These are phyloP conservation scores for Sporobolomyces pararoseus DNA, from an alignment of 768 basidiomycete species.

Conservation along the genomic window DNA sequence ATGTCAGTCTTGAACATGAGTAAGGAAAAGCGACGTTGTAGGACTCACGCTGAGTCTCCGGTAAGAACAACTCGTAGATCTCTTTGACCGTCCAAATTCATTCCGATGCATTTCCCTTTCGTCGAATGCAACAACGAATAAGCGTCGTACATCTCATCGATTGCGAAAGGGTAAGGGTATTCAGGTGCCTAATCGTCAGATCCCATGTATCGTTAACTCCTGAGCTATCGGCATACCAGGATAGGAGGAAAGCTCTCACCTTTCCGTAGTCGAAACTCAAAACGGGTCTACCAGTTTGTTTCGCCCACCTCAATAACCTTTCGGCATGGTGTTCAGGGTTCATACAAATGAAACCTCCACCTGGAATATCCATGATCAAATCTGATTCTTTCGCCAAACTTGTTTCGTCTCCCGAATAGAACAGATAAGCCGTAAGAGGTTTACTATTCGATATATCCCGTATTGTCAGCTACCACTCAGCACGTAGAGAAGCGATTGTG, in stretches of 20 bases:
- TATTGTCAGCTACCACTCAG: neutral
- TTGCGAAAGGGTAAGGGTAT: slow-evolving; percentile 86
- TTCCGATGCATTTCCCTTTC: slow-evolving; percentile 73
- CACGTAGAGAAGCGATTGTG: neutral
- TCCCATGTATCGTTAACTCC: neutral
- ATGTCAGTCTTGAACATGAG: neutral
- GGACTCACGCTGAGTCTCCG: slow-evolving; percentile 96
- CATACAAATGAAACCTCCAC: slow-evolving; percentile 97
- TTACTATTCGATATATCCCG: slow-evolving; percentile 52
- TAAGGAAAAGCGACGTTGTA: neutral
- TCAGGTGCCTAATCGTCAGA: slow-evolving; percentile 54
- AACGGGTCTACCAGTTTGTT: slow-evolving; percentile 69
- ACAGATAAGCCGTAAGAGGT: slow-evolving; percentile 77
- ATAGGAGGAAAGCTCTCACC: slow-evolving; percentile 59
- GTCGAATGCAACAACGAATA: slow-evolving; percentile 78
- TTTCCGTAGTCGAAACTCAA: slow-evolving; percentile 91
- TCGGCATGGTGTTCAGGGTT: slow-evolving; percentile 94
- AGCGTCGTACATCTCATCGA: slow-evolving; percentile 89
- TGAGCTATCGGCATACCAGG: slow-evolving; percentile 42
- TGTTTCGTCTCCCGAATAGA: slow-evolving; percentile 66
- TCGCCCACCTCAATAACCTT: slow-evolving; percentile 79
- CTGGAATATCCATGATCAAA: slow-evolving; percentile 85
- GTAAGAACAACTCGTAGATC: slow-evolving; percentile 60
- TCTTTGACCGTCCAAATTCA: slow-evolving; percentile 54
- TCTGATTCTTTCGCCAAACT: slow-evolving; percentile 68